Evolutionary conservation across 139 green algal genomes (phyloP), one percentile per base, ranked within the genome.

Genomic region (Asterochloris erici): DNA sequence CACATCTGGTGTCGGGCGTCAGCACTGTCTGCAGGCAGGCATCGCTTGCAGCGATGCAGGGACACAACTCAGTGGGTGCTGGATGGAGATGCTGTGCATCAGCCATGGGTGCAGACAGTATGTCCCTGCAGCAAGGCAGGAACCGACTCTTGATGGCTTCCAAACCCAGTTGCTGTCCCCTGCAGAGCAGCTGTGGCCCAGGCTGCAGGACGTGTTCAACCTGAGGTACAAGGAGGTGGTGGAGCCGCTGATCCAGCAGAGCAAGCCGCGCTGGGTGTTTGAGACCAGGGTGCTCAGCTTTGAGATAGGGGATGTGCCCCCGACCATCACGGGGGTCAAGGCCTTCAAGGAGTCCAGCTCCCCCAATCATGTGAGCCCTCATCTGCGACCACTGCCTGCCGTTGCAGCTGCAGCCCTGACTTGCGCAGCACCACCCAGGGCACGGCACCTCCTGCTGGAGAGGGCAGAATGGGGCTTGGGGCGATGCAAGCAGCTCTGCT

Each of bases 191-290:
- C 68, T 80, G 47, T 80, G 76, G 76, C 76, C 76, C 24, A 26
- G 76, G 23, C 68, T 80, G 23, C 68, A 80, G 38, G 76, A 61
- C 38, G 76, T 80, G 11, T 61, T 62, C 21, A 80, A 61, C 9
- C 60, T 70, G 60, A 61, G 76, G 14, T 80, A 70, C 24, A 61
- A 80, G 38, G 76, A 80, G 76, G 68, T 80, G 68, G 76, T 62
- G 38, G 76, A 80, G 21, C 76, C 76, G 19, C 60, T 80, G 23
- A 80, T 80, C 21, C 76, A 80, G 76, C 76, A 80, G 60, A 80
- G 76, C 24, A 80, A 80, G 23, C 76, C 76, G 24, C 68, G 76
- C 60, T 80, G 76, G 76, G 76, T 80, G 6, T 80, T 70, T 54
- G 38, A 54, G 38, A 54, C 38, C 38, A 54, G 38, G 38, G 38